These are phyloP conservation scores for Artomyces pyxidatus DNA, from an alignment of 768 basidiomycete genomes.

Conservation along the genomic window DNA sequence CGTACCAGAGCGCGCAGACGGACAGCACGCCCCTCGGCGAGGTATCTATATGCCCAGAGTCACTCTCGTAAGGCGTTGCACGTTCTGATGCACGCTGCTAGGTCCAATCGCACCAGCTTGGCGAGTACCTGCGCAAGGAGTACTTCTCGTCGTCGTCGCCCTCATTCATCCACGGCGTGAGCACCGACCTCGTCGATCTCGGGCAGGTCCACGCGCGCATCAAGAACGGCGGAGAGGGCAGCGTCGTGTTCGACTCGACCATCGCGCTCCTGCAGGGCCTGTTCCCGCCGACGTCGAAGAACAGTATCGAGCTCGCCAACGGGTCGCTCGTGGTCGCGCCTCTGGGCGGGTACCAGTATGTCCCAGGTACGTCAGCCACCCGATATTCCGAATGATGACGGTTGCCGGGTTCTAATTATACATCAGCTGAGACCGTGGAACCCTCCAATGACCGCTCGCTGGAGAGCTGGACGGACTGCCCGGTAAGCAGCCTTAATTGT, in stretches of 20 bases:
- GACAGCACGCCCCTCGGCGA: constrained; percentile 73
- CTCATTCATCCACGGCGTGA: constrained; percentile 60
- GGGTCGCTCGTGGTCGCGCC: constrained; percentile 65
- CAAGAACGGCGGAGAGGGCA: constrained; percentile 79
- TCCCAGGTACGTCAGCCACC: constrained; percentile 47
- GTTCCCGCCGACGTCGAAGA: constrained; percentile 70
- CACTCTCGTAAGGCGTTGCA: no score
- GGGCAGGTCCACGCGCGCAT: constrained; percentile 67
- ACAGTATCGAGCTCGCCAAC: constrained; percentile 73
- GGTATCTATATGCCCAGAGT: no score
- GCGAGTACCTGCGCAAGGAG: constrained; percentile 48
- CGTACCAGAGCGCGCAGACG: constrained; percentile 52
- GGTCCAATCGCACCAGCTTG: constrained; percentile 64
- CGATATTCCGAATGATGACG: neutral
- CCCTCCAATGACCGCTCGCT: constrained; percentile 75
- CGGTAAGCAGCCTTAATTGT: constrained; percentile 28
- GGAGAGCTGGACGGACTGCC: constrained; percentile 70
- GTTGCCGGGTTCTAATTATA: constrained; percentile 1
- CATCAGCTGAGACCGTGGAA: constrained; percentile 74
- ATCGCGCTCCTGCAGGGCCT: constrained; percentile 81
- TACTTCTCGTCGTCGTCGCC: constrained; percentile 63
- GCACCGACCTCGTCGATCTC: constrained; percentile 62
- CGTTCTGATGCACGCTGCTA: constrained; percentile 20
- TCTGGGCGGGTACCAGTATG: constrained; percentile 78
- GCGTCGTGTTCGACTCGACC: constrained; percentile 82